phyloP scores from a whole-genome alignment of 768 basidiomycete genomes.

The Collybia nuda region DNA sequence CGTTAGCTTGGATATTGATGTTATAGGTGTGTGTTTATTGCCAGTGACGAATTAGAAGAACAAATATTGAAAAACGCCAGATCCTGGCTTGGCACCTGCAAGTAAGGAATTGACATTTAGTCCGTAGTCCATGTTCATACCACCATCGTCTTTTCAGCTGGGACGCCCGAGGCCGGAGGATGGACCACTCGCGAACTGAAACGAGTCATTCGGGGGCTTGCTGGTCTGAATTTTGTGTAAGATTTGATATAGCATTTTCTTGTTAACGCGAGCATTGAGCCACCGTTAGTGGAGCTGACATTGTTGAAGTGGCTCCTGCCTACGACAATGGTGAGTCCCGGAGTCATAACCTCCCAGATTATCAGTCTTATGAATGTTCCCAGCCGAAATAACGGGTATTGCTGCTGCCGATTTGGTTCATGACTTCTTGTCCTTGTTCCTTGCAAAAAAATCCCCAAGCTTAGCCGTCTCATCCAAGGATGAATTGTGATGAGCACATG shows the following conservation, averaged over 20 bases:
- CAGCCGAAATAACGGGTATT: slow-evolving; percentile 67
- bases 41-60: background rate
- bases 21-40: slow-evolving; percentile 55
- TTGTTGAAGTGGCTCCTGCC: slow-evolving; percentile 74
- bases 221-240: slow-evolving; percentile 82
- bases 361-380: background rate
- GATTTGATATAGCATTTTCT: background rate
- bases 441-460: slow-evolving; percentile 39
- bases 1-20: slow-evolving; percentile 75
- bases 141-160: slow-evolving; percentile 43
- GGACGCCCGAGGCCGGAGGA: slow-evolving; percentile 83
- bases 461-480: slow-evolving; percentile 3
- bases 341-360: background rate
- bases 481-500: slow-evolving; percentile 6
- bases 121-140: background rate
- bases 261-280: background rate
- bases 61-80: slow-evolving; percentile 23
- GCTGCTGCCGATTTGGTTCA: slow-evolving; percentile 69
- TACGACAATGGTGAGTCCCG: slow-evolving; percentile 62
- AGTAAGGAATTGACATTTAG: slow-evolving; percentile 40
- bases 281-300: slow-evolving; percentile 56
- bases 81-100: slow-evolving; percentile 78
- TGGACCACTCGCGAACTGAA: slow-evolving; percentile 85
- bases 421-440: slow-evolving; percentile 65
- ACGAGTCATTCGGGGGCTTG: slow-evolving; percentile 75